phyloP scores from a whole-genome alignment of 1,284 basidiomycete genomes.

The Cryptococcus amylolentus region DNA sequence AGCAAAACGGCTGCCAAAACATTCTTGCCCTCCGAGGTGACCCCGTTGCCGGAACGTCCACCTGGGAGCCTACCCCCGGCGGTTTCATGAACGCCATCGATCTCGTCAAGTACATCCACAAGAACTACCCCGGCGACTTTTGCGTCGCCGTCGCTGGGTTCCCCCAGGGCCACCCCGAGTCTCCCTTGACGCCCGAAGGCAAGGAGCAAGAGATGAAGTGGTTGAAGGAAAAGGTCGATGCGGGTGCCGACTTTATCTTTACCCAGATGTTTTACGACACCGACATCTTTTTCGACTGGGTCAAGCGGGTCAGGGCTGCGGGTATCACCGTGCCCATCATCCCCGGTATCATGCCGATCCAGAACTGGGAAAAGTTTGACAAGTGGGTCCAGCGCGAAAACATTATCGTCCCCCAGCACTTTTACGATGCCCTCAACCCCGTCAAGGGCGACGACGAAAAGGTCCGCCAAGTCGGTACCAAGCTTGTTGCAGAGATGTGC shows the following conservation, averaged over 20 bases:
- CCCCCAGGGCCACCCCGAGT: slow-evolving; percentile 71
- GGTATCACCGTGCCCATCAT: slow-evolving; percentile 93
- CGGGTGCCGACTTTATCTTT: slow-evolving; percentile 92
- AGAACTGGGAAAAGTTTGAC: slow-evolving; percentile 95
- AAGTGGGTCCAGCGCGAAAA: slow-evolving; percentile 85
- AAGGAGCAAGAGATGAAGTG: slow-evolving; percentile 69
- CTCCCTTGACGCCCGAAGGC: slow-evolving; percentile 48
- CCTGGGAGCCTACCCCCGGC: slow-evolving; percentile 85
- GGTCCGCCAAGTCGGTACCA: slow-evolving; percentile 82
- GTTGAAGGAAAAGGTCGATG: slow-evolving; percentile 87
- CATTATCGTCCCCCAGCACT: slow-evolving; percentile 74
- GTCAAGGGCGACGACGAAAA: slow-evolving; percentile 88
- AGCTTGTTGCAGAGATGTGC: slow-evolving; percentile 85
- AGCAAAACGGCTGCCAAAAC: slow-evolving; percentile 86
- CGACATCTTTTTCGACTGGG: slow-evolving; percentile 79
- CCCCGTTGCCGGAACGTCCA: slow-evolving; percentile 78
- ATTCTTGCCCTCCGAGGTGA: slow-evolving; percentile 93
- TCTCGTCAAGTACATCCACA: slow-evolving; percentile 80
- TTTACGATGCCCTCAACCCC: slow-evolving; percentile 78
- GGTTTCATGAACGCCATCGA: slow-evolving; percentile 87
- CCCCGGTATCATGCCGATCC: slow-evolving; percentile 89
- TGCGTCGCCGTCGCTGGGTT: slow-evolving; percentile 91
- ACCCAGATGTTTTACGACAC: slow-evolving; percentile 98
- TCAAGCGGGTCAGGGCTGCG: slow-evolving; percentile 71
- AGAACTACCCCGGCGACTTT: slow-evolving; percentile 80